Evolutionary conservation across 1,284 basidiomycete species (phyloP).

Genomic region (Ustilago cynodontis): DNA sequence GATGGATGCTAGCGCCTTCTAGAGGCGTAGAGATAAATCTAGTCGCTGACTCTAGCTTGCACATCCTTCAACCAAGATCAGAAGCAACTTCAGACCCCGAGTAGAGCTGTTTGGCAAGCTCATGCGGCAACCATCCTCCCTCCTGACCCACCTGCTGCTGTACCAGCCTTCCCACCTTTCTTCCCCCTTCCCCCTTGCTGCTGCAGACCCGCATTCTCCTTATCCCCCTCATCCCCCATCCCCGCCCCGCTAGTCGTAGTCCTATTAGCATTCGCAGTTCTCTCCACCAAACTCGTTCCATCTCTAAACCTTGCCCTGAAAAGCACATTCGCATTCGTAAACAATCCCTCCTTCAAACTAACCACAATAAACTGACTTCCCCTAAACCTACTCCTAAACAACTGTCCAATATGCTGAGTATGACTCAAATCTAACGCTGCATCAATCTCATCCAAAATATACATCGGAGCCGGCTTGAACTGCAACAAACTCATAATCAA

Average conservation of each 20-base stretch:
- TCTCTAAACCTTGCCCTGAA: constrained; percentile 93
- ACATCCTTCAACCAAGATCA: too few relatives aligned
- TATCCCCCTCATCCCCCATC: constrained; percentile 30
- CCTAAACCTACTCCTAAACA: constrained; percentile 96
- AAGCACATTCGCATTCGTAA: constrained; percentile 96
- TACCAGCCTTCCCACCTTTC: constrained; percentile 16
- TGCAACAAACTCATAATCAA: constrained; percentile 98
- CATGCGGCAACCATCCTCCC: constrained; percentile 26
- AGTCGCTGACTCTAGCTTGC: neutral
- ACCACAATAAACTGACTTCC: constrained; percentile 98
- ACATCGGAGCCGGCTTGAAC: constrained; percentile 99
- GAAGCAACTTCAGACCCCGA: too few relatives aligned
- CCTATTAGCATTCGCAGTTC: constrained; percentile 52
- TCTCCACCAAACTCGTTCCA: constrained; percentile 88
- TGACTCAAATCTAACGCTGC: constrained; percentile 95
- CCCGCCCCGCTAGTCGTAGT: constrained; percentile 20
- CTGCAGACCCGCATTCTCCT: constrained; percentile 34
- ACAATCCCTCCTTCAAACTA: constrained; percentile 91
- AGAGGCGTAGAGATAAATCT: neutral
- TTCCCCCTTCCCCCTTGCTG: constrained; percentile 9
- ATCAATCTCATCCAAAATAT: constrained; percentile 98
- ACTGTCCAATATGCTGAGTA: constrained; percentile 93
- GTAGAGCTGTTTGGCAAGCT: too few relatives aligned
- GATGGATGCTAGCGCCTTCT: neutral
- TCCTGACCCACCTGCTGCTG: constrained; percentile 7